Percentiles rank a stretch among this genome's conserved stretches.
Conservation (phyloP, 768 basidiomycete genomes). For the Coprinellus aureogranulatus region DNA sequence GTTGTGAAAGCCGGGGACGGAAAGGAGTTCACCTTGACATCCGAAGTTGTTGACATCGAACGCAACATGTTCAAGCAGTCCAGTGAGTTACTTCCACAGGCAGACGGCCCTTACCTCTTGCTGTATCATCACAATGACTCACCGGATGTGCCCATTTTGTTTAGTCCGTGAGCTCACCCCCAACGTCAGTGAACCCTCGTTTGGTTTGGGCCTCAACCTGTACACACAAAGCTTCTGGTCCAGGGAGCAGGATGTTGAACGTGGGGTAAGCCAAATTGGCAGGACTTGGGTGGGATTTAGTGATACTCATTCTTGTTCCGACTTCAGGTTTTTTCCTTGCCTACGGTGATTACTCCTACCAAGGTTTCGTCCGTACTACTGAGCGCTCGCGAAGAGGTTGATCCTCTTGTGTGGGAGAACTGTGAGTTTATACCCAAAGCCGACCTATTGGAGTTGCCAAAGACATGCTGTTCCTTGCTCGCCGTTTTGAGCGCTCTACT, state of each 20-base stretch:
- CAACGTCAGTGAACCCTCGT: conserved; percentile 98
- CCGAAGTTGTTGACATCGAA: conserved; percentile 74
- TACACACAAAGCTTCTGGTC: conserved; percentile 97
- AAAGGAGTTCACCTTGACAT: conserved; percentile 65
- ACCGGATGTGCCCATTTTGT: conserved; percentile 5
- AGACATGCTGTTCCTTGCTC: conserved; percentile 9
- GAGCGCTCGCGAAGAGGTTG: conserved; percentile 80
- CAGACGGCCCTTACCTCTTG: conserved; percentile 5
- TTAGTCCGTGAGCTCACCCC: conserved; percentile 93
- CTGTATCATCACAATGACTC: conserved; percentile 17
- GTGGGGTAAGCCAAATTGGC: conserved; percentile 61
- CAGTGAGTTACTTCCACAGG: conserved; percentile 42
- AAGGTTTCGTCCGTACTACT: conserved; percentile 96
- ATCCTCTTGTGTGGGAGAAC: conserved; percentile 81
- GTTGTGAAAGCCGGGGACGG: conserved; percentile 59
- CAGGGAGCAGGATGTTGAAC: conserved; percentile 86
- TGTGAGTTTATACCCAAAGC: conserved; percentile 57
- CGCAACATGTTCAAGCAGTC: conserved; percentile 85
- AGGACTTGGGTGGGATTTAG: neutral
- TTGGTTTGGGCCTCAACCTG: conserved; percentile 91
- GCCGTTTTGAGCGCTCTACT: neutral
- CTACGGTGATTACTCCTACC: conserved; percentile 87
- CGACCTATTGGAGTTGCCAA: conserved; percentile 10
- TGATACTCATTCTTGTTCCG: conserved; percentile 8
- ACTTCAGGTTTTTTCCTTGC: conserved; percentile 81